A percentile compares a stretch with the other conserved stretches of the same genome.
These are phyloP conservation scores for Ganoderma leucocontextum DNA, from an alignment of 1,284 basidiomycete species.

Conservation along the genomic window DNA sequence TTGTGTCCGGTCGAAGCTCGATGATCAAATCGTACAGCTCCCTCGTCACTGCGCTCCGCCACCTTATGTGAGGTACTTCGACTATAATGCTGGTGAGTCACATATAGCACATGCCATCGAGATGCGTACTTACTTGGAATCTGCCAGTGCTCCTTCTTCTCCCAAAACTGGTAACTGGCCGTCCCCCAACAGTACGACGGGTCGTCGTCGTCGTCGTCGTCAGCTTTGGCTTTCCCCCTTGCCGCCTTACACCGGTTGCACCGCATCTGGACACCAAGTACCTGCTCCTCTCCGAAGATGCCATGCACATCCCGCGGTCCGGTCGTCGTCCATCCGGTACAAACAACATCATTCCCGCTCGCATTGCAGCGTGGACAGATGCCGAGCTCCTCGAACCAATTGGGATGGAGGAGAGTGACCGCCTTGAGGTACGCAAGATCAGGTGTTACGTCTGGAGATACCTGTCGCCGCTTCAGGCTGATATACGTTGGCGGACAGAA, in stretches of 20 bases:
- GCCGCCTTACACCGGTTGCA: background rate
- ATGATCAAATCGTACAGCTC: background rate
- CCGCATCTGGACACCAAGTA: background rate
- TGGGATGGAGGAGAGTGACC: background rate
- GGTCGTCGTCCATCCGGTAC: background rate
- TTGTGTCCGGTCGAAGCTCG: background rate
- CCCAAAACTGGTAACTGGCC: background rate
- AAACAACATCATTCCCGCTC: background rate
- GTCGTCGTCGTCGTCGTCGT: background rate
- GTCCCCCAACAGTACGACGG: background rate
- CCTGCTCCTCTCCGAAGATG: background rate
- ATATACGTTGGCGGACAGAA: background rate
- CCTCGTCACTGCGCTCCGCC: background rate
- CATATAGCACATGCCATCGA: too few species aligned
- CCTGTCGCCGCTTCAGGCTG: background rate
- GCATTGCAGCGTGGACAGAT: background rate
- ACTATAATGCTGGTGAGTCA: background rate
- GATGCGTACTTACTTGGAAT: background rate
- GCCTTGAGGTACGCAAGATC: background rate
- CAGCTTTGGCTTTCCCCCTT: background rate
- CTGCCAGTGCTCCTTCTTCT: background rate
- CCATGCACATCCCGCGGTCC: background rate
- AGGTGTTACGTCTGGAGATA: background rate
- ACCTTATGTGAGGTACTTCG: background rate
- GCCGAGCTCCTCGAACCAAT: background rate